These are phyloP conservation scores for Nicotiana tabacum DNA, from an alignment of 257 asterid genomes.

Conservation along the genomic window DNA sequence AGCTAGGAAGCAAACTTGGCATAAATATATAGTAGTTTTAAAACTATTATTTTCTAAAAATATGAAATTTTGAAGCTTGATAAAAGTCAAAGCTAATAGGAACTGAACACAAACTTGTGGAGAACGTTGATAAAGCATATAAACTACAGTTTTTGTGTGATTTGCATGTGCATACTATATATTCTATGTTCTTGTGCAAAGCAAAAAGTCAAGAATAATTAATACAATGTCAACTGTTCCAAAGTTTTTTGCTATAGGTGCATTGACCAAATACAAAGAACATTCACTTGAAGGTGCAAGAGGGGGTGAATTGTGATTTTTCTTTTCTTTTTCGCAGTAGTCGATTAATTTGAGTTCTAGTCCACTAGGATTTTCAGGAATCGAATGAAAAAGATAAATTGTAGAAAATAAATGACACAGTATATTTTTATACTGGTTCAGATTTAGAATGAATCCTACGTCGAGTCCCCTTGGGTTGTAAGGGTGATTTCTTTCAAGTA, in stretches of 20 bases:
- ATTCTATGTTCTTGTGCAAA: not conserved
- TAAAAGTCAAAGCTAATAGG: not conserved
- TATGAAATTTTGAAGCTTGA: not conserved
- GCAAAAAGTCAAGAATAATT: not conserved
- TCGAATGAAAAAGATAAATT: too few relatives aligned
- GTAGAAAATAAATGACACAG: too few relatives aligned
- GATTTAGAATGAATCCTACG: too few relatives aligned
- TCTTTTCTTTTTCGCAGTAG: too few relatives aligned
- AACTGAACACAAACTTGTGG: not conserved
- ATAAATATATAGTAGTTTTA: not conserved
- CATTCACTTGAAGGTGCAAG: too few relatives aligned
- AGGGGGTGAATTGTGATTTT: too few relatives aligned
- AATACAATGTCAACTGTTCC: not conserved
- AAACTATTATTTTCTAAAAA: not conserved
- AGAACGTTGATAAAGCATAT: not conserved
- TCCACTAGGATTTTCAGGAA: too few relatives aligned
- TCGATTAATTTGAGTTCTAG: too few relatives aligned
- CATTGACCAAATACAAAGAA: not conserved
- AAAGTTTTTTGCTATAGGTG: not conserved
- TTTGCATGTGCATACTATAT: not conserved
- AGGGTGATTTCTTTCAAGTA: too few relatives aligned
- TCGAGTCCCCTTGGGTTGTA: too few relatives aligned
- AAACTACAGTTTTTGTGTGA: not conserved
- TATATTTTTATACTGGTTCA: too few relatives aligned
- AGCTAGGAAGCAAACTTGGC: not conserved